Base-by-base conservation (phyloP, 2,329 filamentous ascomycete species). In the Beauveria sp. region DNA sequence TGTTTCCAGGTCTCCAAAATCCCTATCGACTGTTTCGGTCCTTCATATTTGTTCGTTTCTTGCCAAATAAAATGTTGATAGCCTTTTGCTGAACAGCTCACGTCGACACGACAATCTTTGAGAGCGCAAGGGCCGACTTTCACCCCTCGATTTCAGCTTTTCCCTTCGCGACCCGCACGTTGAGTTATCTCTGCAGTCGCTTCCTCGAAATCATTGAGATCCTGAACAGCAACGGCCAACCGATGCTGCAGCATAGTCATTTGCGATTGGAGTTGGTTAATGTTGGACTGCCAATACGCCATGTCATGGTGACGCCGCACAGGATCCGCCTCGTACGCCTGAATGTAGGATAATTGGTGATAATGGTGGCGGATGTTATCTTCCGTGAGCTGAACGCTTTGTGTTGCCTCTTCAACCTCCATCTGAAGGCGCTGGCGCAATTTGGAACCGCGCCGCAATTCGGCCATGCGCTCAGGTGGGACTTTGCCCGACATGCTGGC, bases 141-240 rank as follows among this genome's bases (percentile, higher is more conserved):
- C 22, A 8, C 10, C 1, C 38, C 34, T n/a, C 8, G 7, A 18
- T 34, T 24, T 60, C 48, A 20, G 10, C 24, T 60, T 26, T 34
- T 7, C 24, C 42, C 20, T 7, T 43, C 56, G 8, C 34, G 38
- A 31, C 24, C 24, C 5, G 58, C 42, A 48, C 16, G 10, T 45
- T 46, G 50, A 1, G 38, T 16, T 24, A 50, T 10, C 5, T 62
- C 60, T 26, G 53, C 48, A 2, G 61, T 62, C 9, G 48, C 49
- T 16, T 62, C 62, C 14, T 63, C 62, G 16, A 61, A 63, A 28
- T 63, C 62, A 16, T 31, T 18, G 3, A 63, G 57, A 12, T 63
- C 62, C 20, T 61, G 51, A 24, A 56, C 28, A 10, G 62, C 62
- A 3, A 51, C 45, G 10, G 50, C 48, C n/a, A 63, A 46, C 6